phyloP scores from a whole-genome alignment of 352 stramenopile species.

The Phytophthora pseudosyringae region DNA sequence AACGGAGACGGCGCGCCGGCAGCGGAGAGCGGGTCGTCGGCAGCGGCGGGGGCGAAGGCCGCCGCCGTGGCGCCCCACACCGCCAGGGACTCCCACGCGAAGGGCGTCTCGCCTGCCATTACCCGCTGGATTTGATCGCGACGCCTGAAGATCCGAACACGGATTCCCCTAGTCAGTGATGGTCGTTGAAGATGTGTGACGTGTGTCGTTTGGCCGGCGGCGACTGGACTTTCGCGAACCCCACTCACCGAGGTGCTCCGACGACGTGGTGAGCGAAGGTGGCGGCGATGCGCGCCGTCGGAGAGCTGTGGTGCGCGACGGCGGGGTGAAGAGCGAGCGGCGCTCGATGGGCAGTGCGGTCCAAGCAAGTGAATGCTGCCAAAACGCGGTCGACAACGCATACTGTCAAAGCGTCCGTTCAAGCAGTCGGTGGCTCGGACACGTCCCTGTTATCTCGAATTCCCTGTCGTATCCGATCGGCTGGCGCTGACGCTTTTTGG shows the following conservation, averaged over 20 bases:
- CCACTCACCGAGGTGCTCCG: constrained; percentile 22
- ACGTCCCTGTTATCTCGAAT: background rate
- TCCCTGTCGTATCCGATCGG: background rate
- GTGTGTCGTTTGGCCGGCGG: constrained; percentile 11
- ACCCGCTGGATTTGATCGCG: background rate
- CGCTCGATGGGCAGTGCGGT: background rate
- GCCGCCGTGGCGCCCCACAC: constrained; percentile 17
- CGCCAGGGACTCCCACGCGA: constrained; percentile 21
- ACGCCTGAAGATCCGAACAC: constrained; percentile 20
- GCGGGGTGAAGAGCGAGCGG: background rate
- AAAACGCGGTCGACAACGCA: background rate
- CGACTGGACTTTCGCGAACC: constrained; percentile 14
- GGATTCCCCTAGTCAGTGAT: constrained; percentile 12
- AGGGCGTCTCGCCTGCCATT: constrained; percentile 15
- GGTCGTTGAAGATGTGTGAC: constrained; percentile 31
- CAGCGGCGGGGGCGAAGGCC: background rate
- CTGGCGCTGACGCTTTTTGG: constrained; percentile 18
- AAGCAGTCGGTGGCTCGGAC: background rate
- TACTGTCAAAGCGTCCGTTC: no score
- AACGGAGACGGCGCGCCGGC: constrained; percentile 23
- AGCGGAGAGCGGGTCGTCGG: background rate
- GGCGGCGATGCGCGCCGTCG: constrained; percentile 13
- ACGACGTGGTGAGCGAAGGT: constrained; percentile 22
- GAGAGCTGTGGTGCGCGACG: background rate
- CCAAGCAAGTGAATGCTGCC: background rate